These are phyloP conservation scores for Astrephomene gubernaculifera DNA, from an alignment of 139 green algal species.

Conservation along the genomic window DNA sequence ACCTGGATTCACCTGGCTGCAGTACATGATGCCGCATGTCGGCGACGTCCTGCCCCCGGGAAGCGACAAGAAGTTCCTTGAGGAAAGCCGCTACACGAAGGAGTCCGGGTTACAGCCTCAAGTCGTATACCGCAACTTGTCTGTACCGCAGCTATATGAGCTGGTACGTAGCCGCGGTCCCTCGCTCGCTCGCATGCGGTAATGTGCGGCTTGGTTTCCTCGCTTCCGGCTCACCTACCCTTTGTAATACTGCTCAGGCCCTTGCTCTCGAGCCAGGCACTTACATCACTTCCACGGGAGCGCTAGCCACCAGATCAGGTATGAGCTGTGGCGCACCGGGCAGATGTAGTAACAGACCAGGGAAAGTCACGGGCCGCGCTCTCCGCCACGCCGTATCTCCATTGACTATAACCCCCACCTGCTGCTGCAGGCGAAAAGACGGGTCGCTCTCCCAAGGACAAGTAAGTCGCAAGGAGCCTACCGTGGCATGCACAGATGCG, in stretches of 20 bases:
- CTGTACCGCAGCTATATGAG: constrained; percentile 79
- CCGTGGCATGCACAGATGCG: too few relatives aligned
- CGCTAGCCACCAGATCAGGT: constrained; percentile 85
- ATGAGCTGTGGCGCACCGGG: too few relatives aligned
- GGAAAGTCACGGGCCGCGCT: too few relatives aligned
- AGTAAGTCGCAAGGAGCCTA: too few relatives aligned
- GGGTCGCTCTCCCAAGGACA: constrained; percentile 41
- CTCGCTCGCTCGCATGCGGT: neutral
- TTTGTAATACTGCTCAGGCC: constrained; percentile 51
- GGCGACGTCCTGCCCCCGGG: neutral
- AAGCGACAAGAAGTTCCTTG: neutral
- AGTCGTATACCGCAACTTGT: constrained; percentile 75
- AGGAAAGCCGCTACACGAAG: constrained; percentile 23
- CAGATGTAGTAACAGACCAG: too few relatives aligned
- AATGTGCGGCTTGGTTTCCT: neutral
- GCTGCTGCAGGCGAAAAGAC: constrained; percentile 37
- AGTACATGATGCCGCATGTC: constrained; percentile 14
- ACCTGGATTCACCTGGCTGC: too few relatives aligned
- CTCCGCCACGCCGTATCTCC: too few relatives aligned
- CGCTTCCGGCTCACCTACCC: neutral
- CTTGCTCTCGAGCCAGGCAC: constrained; percentile 80
- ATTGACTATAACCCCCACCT: too few relatives aligned
- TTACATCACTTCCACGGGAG: constrained; percentile 76
- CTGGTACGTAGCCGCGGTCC: constrained; percentile 47
- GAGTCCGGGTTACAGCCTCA: constrained; percentile 80